Base-by-base conservation (phyloP, 768 basidiomycete species). In the Floccularia luteovirens region DNA sequence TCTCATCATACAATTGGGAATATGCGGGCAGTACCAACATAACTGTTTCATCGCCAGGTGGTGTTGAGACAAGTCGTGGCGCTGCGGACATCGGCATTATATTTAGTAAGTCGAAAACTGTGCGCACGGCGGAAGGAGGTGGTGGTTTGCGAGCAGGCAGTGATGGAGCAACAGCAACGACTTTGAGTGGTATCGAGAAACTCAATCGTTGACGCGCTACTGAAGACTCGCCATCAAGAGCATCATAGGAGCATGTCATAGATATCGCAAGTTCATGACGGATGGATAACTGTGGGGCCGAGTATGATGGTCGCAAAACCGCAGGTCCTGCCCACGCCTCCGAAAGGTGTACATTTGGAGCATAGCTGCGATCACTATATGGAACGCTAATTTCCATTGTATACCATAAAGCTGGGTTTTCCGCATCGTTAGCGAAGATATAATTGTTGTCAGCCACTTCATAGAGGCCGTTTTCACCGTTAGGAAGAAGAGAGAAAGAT, bases 1-100 rank as follows among this genome's bases (percentile, higher is more conserved):
- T 83, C 13, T 65, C 51, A 51, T 89, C 62, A 60, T 80, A 90
- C 14, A 90, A 66, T 47, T 88, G 84, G 4, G 83, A 86, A 52
- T 90, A 90, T 2, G 79, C 72, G 1, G 88, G 89, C 14, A 87
- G 74, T 8, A 8, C 14, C 14, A 28, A 14, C n/a, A n/a, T n/a
- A n/a, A n/a, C n/a, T n/a, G n/a, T n/a, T n/a, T n/a, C n/a, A n/a
- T n/a, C n/a, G n/a, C n/a, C n/a, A n/a, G n/a, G n/a, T n/a, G n/a
- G n/a, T n/a, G n/a, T n/a, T n/a, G n/a, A n/a, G n/a, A n/a, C n/a
- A n/a, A n/a, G n/a, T n/a, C n/a, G n/a, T n/a, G n/a, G n/a, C n/a
- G n/a, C n/a, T n/a, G n/a, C n/a, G n/a, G n/a, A n/a, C n/a, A n/a
- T n/a, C 10, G 27, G 27, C 27, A 14, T 8, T 8, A 14, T 8